Base-by-base conservation (phyloP, 164 flowering plant species). In the Liriodendron chinense region DNA sequence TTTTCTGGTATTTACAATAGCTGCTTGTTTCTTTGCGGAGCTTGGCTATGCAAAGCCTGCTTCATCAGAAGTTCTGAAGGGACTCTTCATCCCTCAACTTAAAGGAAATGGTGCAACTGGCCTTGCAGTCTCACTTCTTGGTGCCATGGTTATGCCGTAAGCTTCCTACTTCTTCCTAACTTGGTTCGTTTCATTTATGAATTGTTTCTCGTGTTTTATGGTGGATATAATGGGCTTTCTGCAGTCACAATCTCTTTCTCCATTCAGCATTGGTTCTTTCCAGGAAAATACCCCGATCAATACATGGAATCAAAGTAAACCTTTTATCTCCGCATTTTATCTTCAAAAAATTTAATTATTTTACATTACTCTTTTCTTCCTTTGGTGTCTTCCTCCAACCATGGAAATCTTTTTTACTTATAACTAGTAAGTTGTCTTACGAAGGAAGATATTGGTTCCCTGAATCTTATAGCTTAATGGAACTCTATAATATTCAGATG, bases 101-200 rank as follows among this genome's bases (percentile, higher is more conserved):
- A 90, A 88, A 76, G 95, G 93, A 70, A 77, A 77, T 78, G 97
- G 98, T 75, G 94, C 95, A 53, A 90, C 97, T 73, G 90, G 85
- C 47, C 90, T 92, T 66, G 98, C 97, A 43, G 91, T 94, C 78
- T 92, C 98, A 65, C 92, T 94, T 26, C 92, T 94, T 72, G 98
- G 98, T 69, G 98, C 98, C 64, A 92, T 94, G 94, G 95, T 94
- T 75, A 94, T 94, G 97, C 98, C 98, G 98, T 92, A 85, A 70
- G 95, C 81, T 65, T 75, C 75, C 67, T 69, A 49, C 64, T 4
- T 62, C 9, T 66, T 56, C 65, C 18, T 13, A 24, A 9, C 47
- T 1, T 22, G 16, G 20, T 47, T 24, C 21, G 49, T 47, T 34
- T 67, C 23, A 47, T 70, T 47, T 13, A 13, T 6, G 24, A 7